A percentile compares a stretch with the other conserved stretches of the same genome.
Conservation (phyloP, 345 rosid species). For the Ceriops tagal region DNA sequence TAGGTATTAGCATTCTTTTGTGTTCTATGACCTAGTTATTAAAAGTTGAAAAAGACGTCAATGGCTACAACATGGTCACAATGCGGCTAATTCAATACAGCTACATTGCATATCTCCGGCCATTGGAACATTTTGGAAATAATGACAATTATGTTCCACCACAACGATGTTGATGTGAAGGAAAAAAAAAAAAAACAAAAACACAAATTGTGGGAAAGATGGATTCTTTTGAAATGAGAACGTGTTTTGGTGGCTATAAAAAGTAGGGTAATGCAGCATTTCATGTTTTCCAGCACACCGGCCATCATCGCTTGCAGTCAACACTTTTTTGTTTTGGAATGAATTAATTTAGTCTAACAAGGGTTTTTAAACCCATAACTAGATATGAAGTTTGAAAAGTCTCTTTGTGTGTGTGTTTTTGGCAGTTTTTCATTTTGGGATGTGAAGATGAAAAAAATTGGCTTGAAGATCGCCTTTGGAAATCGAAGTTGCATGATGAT, state of each 20-base stretch:
- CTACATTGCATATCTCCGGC: neutral
- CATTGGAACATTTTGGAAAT: neutral
- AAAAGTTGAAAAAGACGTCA: neutral
- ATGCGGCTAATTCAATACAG: neutral
- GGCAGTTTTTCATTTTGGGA: no score
- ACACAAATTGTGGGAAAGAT: no score
- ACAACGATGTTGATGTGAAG: no score
- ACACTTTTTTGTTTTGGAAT: neutral
- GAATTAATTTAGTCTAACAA: no score
- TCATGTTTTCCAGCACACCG: no score
- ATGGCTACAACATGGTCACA: neutral
- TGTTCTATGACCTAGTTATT: no score
- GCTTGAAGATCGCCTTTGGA: neutral
- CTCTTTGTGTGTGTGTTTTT: neutral
- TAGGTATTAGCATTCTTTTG: no score
- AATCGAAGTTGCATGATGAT: no score
- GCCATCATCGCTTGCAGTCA: neutral
- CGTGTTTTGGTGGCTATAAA: neutral
- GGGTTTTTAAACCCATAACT: neutral
- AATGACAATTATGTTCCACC: no score
- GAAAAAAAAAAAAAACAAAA: no score
- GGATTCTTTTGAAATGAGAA: neutral
- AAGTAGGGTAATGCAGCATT: neutral
- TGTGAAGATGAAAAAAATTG: no score
- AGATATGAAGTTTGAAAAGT: neutral